phyloP scores from a whole-genome alignment of 2,329 filamentous ascomycete genomes.

The Nigrospora sphaerica region DNA sequence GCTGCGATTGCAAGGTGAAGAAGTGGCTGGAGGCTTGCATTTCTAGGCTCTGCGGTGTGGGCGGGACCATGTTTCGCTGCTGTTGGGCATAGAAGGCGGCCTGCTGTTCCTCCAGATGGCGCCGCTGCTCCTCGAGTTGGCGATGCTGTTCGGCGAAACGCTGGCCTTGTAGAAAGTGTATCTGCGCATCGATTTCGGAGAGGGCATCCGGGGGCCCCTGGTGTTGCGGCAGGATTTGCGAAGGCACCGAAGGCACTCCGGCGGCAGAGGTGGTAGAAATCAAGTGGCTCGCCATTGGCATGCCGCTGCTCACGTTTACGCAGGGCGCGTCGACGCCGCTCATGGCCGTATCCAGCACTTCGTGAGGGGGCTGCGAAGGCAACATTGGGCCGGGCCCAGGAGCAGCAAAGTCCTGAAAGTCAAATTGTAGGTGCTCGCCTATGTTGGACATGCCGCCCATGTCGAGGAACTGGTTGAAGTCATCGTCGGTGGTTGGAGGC shows the following conservation, averaged over 20 bases:
- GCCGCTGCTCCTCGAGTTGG: slow-evolving; percentile 50
- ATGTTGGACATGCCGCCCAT: slow-evolving; percentile 50
- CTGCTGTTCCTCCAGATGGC: slow-evolving; percentile 30
- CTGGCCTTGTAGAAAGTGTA: slow-evolving; percentile 58
- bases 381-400: slow-evolving; percentile 29
- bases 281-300: slow-evolving; percentile 36
- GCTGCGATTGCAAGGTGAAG: slow-evolving; percentile 39
- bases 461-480: slow-evolving; percentile 58
- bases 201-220: slow-evolving; percentile 42
- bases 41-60: slow-evolving; percentile 75
- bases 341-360: slow-evolving; percentile 44
- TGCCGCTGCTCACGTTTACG: slow-evolving; percentile 26
- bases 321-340: slow-evolving; percentile 32
- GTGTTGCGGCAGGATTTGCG: slow-evolving; percentile 36
- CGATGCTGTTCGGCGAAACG: slow-evolving; percentile 54
- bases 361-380: slow-evolving; percentile 25
- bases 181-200: slow-evolving; percentile 56
- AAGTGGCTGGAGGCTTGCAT: slow-evolving; percentile 58
- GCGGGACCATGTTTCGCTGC: slow-evolving; percentile 57
- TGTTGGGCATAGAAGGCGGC: slow-evolving; percentile 45
- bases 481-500: slow-evolving; percentile 45
- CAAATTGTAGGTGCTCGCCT: slow-evolving; percentile 48
- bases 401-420: slow-evolving; percentile 47
- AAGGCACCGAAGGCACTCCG: slow-evolving; percentile 37
- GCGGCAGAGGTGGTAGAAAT: slow-evolving; percentile 39